Evolutionary conservation across 352 stramenopile genomes (phyloP), one percentile per base, ranked within the genome.

Genomic region (Globisporangium alternatum): DNA sequence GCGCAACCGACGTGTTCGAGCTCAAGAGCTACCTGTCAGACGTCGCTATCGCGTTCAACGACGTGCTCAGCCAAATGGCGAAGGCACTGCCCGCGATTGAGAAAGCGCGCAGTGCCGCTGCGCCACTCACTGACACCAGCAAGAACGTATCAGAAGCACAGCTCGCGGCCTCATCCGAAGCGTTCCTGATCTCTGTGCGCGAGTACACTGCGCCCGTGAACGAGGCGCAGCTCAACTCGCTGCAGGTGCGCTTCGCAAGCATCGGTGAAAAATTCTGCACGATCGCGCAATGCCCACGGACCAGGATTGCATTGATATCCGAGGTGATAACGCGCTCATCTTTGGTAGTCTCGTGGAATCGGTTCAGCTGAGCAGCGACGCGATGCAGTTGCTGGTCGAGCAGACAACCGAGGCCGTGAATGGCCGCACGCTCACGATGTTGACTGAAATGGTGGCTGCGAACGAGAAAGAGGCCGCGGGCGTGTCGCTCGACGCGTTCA

Each of bases 171-270:
- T 54, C 48, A 3, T 54, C 48, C 2, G 48, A 54, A 8, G 7
- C 15, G 1, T 54, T 54, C 21, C 48, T 54, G 5, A 13, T 54
- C 25, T 21, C 48, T 8, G 48, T 54, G 48, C 48, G 48, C 25
- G 48, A 35, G 12, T 54, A 54, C 25, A 30, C 31, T 7, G 22
- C 48, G 5, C 48, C 48, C 22, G 48, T 54, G 13, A 54, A 22
- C 15, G 48, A 54, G 12, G 31, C 48, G 48, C 48, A 54, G 25
- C 48, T 54, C 48, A 54, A 54, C 48, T 54, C 48, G 48, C 22
- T 54, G 48, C 48, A 54, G 25, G 48, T 54, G 48, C 48, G 48
- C 48, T 54, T 54, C 48, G 22, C 48, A 22, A 54, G 25, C 25
- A 54, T 54, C 13, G 48, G 48, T 5, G 48, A 54, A 13, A 54